Conservation (phyloP, 164 flowering plant genomes). For the Nymphaea colorata region DNA sequence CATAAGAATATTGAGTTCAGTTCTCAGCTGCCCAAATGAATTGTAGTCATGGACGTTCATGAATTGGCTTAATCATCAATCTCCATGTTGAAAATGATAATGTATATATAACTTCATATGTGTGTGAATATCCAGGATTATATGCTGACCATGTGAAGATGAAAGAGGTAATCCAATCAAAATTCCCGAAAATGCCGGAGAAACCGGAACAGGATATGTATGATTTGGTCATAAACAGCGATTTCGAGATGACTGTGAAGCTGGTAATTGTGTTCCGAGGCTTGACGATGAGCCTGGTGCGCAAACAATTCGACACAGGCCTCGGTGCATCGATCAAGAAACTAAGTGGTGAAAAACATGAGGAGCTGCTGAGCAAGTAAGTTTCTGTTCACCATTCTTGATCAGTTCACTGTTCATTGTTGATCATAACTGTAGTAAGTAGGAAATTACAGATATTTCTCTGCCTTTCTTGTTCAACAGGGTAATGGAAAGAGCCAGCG, state of each 20-base stretch:
- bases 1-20: no score
- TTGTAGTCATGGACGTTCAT: no score
- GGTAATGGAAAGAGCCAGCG: constrained; percentile 45
- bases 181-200: constrained; percentile 36
- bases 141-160: constrained; percentile 42
- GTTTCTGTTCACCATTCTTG: no score
- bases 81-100: no score
- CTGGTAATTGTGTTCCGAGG: constrained; percentile 33
- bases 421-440: no score
- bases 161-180: constrained; percentile 31
- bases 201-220: constrained; percentile 50
- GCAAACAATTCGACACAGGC: constrained; percentile 42
- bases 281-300: constrained; percentile 50
- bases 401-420: neutral
- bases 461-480: constrained; percentile 9
- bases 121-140: constrained; percentile 24
- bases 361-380: constrained; percentile 40
- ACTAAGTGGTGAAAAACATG: constrained; percentile 33
- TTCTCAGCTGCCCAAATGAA: no score
- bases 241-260: constrained; percentile 35
- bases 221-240: constrained; percentile 43
- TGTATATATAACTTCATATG: no score
- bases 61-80: no score
- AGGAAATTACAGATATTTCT: neutral
- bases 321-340: constrained; percentile 47